phyloP scores from a whole-genome alignment of 164 flowering plant genomes.

The Euptelea pleiosperma region DNA sequence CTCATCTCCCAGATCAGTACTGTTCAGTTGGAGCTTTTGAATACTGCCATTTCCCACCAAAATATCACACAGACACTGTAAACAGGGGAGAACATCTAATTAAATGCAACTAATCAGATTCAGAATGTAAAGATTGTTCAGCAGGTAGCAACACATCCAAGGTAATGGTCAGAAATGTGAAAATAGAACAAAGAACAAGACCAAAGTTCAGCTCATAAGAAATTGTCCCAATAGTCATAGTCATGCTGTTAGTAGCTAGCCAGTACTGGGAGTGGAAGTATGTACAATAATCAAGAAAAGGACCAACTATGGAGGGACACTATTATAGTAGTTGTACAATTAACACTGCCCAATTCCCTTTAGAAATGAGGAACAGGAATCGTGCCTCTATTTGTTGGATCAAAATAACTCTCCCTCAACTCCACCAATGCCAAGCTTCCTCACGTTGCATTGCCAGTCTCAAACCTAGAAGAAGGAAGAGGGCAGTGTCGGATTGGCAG shows the following conservation, averaged over 20 bases:
- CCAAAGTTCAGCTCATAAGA: neutral
- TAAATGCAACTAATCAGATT: neutral
- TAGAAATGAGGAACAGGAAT: no score
- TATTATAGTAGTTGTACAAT: no score
- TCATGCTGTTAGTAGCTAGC: neutral
- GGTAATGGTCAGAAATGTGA: neutral
- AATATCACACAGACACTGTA: constrained; percentile 66
- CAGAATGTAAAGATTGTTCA: neutral
- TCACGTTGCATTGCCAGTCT: no score
- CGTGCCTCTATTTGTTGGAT: no score
- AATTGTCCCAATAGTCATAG: neutral
- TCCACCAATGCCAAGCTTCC: no score
- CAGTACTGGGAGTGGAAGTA: neutral
- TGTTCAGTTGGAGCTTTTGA: constrained; percentile 82
- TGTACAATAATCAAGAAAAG: no score
- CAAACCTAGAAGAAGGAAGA: no score
- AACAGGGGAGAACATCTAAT: constrained; percentile 13
- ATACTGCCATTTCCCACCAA: constrained; percentile 62
- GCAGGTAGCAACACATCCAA: neutral
- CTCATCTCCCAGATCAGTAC: constrained; percentile 89
- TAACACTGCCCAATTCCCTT: no score
- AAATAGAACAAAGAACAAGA: no score
- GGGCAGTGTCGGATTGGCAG: no score
- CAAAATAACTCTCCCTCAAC: no score
- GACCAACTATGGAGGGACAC: no score